Percentiles rank a stretch among this genome's conserved stretches.
Conservation (phyloP, 2,329 filamentous ascomycete species). For the Lecanosticta acicola region DNA sequence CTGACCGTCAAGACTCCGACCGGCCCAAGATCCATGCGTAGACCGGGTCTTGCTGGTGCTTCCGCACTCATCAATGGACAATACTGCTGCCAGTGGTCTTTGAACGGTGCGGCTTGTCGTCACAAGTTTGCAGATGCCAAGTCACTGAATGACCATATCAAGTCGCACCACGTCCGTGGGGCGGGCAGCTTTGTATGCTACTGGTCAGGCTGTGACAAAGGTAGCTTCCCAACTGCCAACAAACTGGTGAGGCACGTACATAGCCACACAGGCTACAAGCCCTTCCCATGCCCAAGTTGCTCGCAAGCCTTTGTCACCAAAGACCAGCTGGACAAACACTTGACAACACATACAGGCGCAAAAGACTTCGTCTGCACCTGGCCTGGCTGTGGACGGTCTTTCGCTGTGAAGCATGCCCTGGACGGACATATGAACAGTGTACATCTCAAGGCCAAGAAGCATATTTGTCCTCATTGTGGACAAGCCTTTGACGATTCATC, state of each 20-base stretch:
- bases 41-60: slow-evolving; percentile 25
- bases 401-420: slow-evolving; percentile 62
- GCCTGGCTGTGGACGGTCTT: slow-evolving; percentile 44
- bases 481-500: slow-evolving; percentile 34
- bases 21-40: slow-evolving; percentile 15
- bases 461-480: slow-evolving; percentile 30
- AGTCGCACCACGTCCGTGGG: slow-evolving; percentile 43
- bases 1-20: slow-evolving; percentile 19
- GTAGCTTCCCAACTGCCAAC: slow-evolving; percentile 32
- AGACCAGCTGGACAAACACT: slow-evolving; percentile 62
- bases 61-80: slow-evolving; percentile 23
- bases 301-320: slow-evolving; percentile 57
- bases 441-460: slow-evolving; percentile 45
- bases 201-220: slow-evolving; percentile 53
- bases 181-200: slow-evolving; percentile 28
- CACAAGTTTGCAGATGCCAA: slow-evolving; percentile 41
- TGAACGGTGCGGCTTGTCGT: slow-evolving; percentile 20
- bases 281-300: slow-evolving; percentile 48
- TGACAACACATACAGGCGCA: slow-evolving; percentile 60
- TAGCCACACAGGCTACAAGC: slow-evolving; percentile 54
- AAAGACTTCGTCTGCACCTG: slow-evolving; percentile 55
- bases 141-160: slow-evolving; percentile 53
- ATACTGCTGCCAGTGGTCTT: slow-evolving; percentile 28
- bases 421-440: slow-evolving; percentile 54
- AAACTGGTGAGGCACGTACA: slow-evolving; percentile 62